These are phyloP conservation scores for Gracilaria gracilis DNA, from an alignment of 23 red algal genomes.

Conservation along the genomic window DNA sequence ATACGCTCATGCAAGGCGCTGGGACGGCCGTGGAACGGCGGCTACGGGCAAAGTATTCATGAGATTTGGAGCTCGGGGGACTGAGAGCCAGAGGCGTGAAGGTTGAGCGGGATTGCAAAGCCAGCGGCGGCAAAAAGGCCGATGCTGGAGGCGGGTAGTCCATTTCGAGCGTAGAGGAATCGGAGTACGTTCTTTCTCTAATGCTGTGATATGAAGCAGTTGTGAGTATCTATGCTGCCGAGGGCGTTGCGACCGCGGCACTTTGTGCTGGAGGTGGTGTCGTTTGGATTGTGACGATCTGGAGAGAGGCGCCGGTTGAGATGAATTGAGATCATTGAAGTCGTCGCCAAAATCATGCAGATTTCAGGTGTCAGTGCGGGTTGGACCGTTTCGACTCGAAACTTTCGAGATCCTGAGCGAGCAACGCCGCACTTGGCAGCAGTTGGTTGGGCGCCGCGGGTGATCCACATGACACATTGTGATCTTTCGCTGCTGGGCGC, in stretches of 20 bases:
- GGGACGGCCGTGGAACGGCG: neutral
- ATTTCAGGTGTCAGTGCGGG: conserved; percentile 5
- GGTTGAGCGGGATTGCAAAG: neutral
- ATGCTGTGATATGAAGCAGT: neutral
- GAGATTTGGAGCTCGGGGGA: neutral
- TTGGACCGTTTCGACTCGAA: neutral
- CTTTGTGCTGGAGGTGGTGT: neutral
- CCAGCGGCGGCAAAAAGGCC: neutral
- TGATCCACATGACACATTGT: neutral
- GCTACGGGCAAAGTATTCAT: neutral
- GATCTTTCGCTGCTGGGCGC: neutral
- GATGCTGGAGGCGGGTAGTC: neutral
- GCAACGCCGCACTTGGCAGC: neutral
- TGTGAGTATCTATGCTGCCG: neutral
- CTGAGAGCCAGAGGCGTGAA: neutral
- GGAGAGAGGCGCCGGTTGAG: conserved; percentile 1
- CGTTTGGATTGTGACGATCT: neutral
- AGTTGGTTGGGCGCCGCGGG: neutral
- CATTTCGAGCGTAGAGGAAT: neutral
- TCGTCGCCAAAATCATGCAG: neutral
- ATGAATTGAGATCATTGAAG: conserved; percentile 5
- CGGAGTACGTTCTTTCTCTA: neutral
- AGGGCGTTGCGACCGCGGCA: neutral
- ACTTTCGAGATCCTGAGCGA: conserved; percentile 2
- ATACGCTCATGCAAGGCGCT: conserved; percentile 37